Conservation (phyloP, 805 yeast species). For the Pachysolen tannophilus region DNA sequence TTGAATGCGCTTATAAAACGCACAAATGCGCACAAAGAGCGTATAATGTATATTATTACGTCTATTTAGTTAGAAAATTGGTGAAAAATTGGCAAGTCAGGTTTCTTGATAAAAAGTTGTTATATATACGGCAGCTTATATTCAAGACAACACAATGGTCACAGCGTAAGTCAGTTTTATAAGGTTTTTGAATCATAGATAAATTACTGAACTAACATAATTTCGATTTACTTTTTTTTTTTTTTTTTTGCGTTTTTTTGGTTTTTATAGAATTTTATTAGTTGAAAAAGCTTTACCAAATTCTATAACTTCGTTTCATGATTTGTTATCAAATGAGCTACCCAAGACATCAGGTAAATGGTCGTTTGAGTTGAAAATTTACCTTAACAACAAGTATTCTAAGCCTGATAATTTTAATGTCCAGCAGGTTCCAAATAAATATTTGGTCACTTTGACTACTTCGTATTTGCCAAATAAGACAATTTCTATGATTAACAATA, state of each 20-base stretch:
- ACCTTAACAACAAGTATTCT: constrained; percentile 52
- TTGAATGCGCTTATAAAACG: too few relatives aligned
- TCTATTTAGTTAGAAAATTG: too few relatives aligned
- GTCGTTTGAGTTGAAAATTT: constrained; percentile 62
- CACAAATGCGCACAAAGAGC: too few relatives aligned
- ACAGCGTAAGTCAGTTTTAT: constrained; percentile 7
- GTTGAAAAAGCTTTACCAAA: constrained; percentile 44
- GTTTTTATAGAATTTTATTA: constrained; percentile 25
- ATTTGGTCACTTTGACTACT: constrained; percentile 41
- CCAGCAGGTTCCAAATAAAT: constrained; percentile 32
- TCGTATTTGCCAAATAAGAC: constrained; percentile 40
- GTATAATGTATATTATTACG: too few relatives aligned
- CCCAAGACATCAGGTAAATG: constrained; percentile 58
- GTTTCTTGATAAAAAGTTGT: too few relatives aligned
- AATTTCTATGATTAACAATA: constrained; percentile 39
- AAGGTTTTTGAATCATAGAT: too few relatives aligned
- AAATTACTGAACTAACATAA: neutral
- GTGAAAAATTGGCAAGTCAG: too few relatives aligned
- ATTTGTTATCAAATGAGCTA: constrained; percentile 57
- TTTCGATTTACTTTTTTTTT: too few relatives aligned
- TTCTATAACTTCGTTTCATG: constrained; percentile 63
- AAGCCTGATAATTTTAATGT: constrained; percentile 29
- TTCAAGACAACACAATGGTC: constrained; percentile 4
- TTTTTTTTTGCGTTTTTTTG: too few relatives aligned
- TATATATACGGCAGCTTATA: too few relatives aligned